phyloP scores from a whole-genome alignment of 2,329 filamentous ascomycete species.

The Pseudogymnoascus sp. region DNA sequence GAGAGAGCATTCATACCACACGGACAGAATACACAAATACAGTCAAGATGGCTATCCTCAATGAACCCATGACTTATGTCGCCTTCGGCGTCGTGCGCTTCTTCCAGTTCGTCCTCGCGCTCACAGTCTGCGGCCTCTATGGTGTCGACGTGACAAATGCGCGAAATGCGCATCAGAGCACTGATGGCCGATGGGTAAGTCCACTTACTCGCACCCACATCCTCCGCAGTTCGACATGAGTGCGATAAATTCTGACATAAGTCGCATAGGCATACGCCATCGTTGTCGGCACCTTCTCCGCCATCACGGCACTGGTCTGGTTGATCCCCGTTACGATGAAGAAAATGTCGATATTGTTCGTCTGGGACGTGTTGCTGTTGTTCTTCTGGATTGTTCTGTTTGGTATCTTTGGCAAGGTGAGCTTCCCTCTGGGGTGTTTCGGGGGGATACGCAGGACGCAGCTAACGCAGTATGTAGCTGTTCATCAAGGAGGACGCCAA shows the following conservation, averaged over 20 bases:
- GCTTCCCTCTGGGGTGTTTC: background rate
- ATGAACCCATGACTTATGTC: constrained; percentile 37
- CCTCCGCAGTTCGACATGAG: background rate
- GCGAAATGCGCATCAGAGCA: constrained; percentile 39
- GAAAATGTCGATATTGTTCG: constrained; percentile 43
- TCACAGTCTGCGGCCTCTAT: constrained; percentile 73
- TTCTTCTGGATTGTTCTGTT: constrained; percentile 76
- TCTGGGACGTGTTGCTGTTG: constrained; percentile 64
- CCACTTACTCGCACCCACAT: background rate
- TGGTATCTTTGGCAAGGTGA: constrained; percentile 65
- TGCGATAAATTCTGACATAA: background rate
- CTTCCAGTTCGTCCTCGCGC: constrained; percentile 64
- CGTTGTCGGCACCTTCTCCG: constrained; percentile 56
- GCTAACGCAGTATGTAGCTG: constrained; percentile 35
- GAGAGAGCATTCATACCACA: background rate
- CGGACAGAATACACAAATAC: background rate
- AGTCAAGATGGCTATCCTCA: background rate
- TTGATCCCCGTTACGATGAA: constrained; percentile 52
- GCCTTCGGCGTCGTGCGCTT: constrained; percentile 58
- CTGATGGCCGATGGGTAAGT: constrained; percentile 62
- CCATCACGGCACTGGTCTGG: constrained; percentile 56
- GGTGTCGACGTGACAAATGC: constrained; percentile 56
- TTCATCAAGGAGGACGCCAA: constrained; percentile 63
- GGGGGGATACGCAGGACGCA: background rate
- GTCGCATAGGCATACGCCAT: constrained; percentile 56